Percentiles rank a stretch among this genome's conserved stretches.
These are phyloP conservation scores for Microcyclospora tardicrescens DNA, from an alignment of 2,329 filamentous ascomycete genomes.

Conservation along the genomic window DNA sequence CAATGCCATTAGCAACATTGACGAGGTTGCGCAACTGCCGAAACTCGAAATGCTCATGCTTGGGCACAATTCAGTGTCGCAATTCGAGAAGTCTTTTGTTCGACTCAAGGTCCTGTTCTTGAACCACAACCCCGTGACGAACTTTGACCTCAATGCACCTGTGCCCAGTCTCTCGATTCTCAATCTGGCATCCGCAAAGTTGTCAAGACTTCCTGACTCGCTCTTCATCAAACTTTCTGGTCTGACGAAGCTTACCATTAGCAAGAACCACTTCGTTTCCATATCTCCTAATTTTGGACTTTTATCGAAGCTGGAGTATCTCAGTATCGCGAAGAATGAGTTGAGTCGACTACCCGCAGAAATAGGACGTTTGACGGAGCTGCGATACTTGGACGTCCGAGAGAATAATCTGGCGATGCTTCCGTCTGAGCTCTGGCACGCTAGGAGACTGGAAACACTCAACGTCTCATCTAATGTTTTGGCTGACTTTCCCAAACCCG, in stretches of 20 bases:
- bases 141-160: constrained; percentile 68
- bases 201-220: constrained; percentile 75
- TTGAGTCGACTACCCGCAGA: constrained; percentile 73
- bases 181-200: constrained; percentile 81
- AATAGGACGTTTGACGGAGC: constrained; percentile 73
- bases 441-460: constrained; percentile 74
- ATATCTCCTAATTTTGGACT: constrained; percentile 76
- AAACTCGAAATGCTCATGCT: constrained; percentile 78
- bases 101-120: constrained; percentile 73
- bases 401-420: constrained; percentile 87
- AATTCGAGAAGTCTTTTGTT: constrained; percentile 79
- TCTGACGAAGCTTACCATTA: constrained; percentile 73
- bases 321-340: constrained; percentile 88
- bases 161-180: constrained; percentile 73
- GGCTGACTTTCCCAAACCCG: constrained; percentile 76
- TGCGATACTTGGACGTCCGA: constrained; percentile 74
- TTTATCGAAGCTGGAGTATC: constrained; percentile 69
- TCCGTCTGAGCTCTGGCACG: constrained; percentile 93
- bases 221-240: constrained; percentile 80
- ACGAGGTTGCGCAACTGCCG: constrained; percentile 71
- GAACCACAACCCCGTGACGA: constrained; percentile 90
- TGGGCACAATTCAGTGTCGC: constrained; percentile 84
- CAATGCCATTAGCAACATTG: constrained; percentile 78
- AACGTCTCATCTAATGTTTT: constrained; percentile 94
- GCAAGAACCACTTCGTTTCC: constrained; percentile 92